Conservation (phyloP, 768 basidiomycete species). For the Boletus edulis region DNA sequence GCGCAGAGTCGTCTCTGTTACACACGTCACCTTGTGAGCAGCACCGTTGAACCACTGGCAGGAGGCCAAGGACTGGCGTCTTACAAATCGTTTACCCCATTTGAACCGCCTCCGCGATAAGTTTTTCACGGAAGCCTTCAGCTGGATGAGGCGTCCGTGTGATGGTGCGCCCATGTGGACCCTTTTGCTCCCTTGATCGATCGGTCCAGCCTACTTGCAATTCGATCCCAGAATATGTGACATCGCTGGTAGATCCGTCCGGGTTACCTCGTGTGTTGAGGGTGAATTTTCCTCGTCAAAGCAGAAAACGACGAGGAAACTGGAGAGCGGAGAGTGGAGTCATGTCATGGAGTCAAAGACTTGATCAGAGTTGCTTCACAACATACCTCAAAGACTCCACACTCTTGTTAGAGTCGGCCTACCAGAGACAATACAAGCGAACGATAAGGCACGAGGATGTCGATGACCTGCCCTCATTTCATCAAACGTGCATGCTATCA, state of each 20-base stretch:
- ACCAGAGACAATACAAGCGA: neutral
- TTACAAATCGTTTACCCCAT: no score
- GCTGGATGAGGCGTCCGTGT: neutral
- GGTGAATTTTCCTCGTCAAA: neutral
- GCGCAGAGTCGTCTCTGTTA: no score
- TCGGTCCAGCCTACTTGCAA: neutral
- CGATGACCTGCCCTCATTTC: neutral
- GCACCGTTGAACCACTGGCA: no score
- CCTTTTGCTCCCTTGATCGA: neutral
- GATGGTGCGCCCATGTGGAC: neutral
- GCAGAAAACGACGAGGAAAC: neutral
- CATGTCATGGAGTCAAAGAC: neutral
- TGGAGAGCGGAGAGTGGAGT: neutral
- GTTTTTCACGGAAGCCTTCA: no score
- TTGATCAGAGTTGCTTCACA: neutral
- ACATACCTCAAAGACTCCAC: neutral
- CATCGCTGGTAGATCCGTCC: conserved; percentile 15
- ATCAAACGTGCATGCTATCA: conserved; percentile 9
- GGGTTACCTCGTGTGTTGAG: conserved; percentile 5
- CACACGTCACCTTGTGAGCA: neutral
- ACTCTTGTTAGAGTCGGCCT: no score
- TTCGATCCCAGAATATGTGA: neutral
- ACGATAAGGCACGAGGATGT: conserved; percentile 7
- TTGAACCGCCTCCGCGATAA: no score
- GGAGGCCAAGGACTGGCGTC: no score